Percentiles rank a stretch among this genome's conserved stretches.
Conservation (phyloP, 2,329 filamentous ascomycete species). For the Stagonosporopsis cucurbitacearum region DNA sequence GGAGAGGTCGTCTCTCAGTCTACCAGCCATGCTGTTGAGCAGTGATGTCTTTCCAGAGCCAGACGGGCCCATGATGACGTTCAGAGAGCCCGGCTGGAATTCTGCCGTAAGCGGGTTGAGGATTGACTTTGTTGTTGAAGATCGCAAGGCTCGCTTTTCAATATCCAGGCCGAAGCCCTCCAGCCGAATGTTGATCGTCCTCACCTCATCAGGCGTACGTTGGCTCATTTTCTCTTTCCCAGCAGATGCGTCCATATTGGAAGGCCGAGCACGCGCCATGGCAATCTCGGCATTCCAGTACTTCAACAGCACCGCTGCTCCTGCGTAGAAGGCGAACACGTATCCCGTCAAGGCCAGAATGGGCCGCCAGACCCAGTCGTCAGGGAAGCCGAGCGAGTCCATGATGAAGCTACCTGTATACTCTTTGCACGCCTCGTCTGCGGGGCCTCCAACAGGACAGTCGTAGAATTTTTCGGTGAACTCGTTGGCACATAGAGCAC, state of each 20-base stretch:
- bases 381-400: conserved; percentile 70
- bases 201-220: conserved; percentile 60
- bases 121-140: conserved; percentile 61
- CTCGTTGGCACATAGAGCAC: conserved; percentile 74
- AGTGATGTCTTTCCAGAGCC: conserved; percentile 79
- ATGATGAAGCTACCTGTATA: conserved; percentile 76
- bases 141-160: conserved; percentile 64
- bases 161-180: conserved; percentile 69
- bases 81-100: conserved; percentile 72
- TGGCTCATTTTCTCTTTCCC: conserved; percentile 73
- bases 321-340: conserved; percentile 65
- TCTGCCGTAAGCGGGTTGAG: conserved; percentile 70
- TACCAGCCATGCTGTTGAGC: conserved; percentile 73
- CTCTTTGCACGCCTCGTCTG: conserved; percentile 69
- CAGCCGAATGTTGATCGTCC: conserved; percentile 69
- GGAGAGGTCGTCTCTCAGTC: conserved; percentile 66
- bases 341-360: conserved; percentile 69
- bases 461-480: conserved; percentile 75
- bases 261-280: conserved; percentile 66
- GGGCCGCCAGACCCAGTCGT: conserved; percentile 70
- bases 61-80: conserved; percentile 81
- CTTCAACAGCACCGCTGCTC: conserved; percentile 67
- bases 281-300: conserved; percentile 72
- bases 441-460: conserved; percentile 69
- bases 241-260: conserved; percentile 65